Evolutionary conservation across 2,329 filamentous ascomycete species (phyloP).

Genomic region (Lachnellula suecica): DNA sequence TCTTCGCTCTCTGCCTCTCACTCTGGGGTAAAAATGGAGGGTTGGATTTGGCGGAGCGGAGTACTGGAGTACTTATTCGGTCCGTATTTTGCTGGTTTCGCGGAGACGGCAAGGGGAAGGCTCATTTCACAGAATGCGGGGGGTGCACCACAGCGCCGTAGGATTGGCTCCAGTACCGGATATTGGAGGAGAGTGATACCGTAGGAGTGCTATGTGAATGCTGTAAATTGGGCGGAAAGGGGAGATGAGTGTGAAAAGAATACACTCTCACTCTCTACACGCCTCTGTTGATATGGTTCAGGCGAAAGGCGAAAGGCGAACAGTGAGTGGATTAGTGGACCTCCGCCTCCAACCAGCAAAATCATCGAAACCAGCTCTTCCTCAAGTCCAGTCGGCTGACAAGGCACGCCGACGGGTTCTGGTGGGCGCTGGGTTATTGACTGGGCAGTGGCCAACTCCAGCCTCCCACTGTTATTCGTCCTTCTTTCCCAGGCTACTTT

Average conservation of each 20-base stretch:
- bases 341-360: no score
- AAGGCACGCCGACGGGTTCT: not conserved
- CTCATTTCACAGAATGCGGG: slow-evolving; percentile 18
- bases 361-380: no score
- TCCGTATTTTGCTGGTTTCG: slow-evolving; percentile 20
- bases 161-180: not conserved
- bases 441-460: no score
- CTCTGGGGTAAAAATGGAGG: slow-evolving; percentile 19
- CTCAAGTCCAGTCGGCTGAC: not conserved
- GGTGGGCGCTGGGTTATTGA: no score
- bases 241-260: not conserved
- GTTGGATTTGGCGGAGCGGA: slow-evolving; percentile 13
- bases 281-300: no score
- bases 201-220: no score
- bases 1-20: no score
- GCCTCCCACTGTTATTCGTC: not conserved
- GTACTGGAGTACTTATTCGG: slow-evolving; percentile 25
- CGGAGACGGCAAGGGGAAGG: slow-evolving; percentile 14
- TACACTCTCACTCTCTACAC: not conserved
- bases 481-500: not conserved
- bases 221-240: no score
- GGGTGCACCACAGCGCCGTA: not conserved
- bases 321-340: no score
- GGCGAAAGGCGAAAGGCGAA: no score
- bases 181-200: no score